These are phyloP conservation scores for Poterioochromonas sp. DNA, from an alignment of 352 stramenopile species.

Conservation along the genomic window DNA sequence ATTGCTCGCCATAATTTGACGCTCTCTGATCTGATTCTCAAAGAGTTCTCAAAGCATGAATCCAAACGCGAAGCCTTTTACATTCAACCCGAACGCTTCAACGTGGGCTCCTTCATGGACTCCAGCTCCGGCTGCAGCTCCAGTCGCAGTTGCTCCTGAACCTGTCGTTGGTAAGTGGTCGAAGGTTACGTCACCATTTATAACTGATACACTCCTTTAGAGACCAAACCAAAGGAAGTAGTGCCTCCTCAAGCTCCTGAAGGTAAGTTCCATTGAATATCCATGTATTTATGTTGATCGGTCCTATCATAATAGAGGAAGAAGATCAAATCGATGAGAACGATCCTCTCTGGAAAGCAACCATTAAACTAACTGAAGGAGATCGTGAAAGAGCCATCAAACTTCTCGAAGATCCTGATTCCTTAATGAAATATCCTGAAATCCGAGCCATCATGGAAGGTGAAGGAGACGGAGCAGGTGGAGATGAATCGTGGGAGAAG, in stretches of 20 bases:
- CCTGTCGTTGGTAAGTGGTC: neutral
- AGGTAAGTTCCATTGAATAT: neutral
- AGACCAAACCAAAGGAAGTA: too few species aligned
- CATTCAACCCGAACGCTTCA: constrained; percentile 37
- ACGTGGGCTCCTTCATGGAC: constrained; percentile 34
- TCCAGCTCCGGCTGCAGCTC: constrained; percentile 37
- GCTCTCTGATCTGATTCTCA: too few species aligned
- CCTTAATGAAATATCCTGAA: constrained; percentile 59
- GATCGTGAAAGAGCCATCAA: constrained; percentile 55
- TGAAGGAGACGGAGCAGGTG: neutral
- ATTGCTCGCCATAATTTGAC: too few species aligned
- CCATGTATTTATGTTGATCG: neutral
- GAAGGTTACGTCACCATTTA: too few species aligned
- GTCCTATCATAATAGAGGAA: constrained; percentile 18
- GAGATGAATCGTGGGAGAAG: constrained; percentile 36
- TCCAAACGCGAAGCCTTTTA: constrained; percentile 35
- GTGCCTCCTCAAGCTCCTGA: too few species aligned
- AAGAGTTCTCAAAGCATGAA: constrained; percentile 38
- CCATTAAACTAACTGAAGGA: constrained; percentile 58
- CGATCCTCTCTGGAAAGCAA: constrained; percentile 64
- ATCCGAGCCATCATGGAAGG: constrained; percentile 44
- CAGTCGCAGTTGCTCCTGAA: constrained; percentile 29
- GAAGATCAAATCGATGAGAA: constrained; percentile 59
- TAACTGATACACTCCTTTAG: too few species aligned
- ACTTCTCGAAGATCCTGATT: constrained; percentile 63